Evolutionary conservation across 2,329 filamentous ascomycete genomes (phyloP), one percentile per base, ranked within the genome.

Genomic region (Exophiala oligosperma): DNA sequence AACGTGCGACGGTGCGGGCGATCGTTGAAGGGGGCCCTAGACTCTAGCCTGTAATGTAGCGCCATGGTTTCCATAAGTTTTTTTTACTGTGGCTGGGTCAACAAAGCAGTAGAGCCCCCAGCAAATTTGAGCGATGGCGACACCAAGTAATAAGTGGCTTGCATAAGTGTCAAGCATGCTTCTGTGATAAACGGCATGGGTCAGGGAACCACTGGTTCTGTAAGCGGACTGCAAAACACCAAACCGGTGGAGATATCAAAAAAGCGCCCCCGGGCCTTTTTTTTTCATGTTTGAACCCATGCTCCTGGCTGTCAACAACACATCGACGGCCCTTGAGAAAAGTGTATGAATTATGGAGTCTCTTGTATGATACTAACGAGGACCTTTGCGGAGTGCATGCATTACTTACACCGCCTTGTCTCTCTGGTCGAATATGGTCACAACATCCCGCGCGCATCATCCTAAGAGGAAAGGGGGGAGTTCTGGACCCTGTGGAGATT

Each of bases 361-460:
- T 17, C 17, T 17, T 17, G 17, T 17, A 17, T 17, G 17, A 17
- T 17, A 17, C 17, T 17, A 17, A 17, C 17, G 17, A 17, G 17
- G 17, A 17, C 17, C 17, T 17, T 17, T 17, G 54, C 54, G 54
- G 54, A 57, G 54, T 57, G 49, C 54, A 52, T 57, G 52, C 23
- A 41, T 28, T 40, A 23, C 49, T 32, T 40, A 38, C 26, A 46
- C 50, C 26, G 38, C 40, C 38, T 41, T 17, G 17, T 17, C 3
- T 28, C 14, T 24, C 37, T 40, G 3, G 40, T 52, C 24, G 21
- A 52, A 21, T 38, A 21, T 40, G 6, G 40, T 52, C 24, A 26
- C 40, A 21, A 24, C 21, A 43, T 29, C 17, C 12, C 21, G 26
- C 24, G 51, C 23, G 8, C 26, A 28, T 21, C 38, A 24, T 14